Evolutionary conservation across 352 stramenopile genomes (phyloP).

Genomic region (Globisporangium ultimum): DNA sequence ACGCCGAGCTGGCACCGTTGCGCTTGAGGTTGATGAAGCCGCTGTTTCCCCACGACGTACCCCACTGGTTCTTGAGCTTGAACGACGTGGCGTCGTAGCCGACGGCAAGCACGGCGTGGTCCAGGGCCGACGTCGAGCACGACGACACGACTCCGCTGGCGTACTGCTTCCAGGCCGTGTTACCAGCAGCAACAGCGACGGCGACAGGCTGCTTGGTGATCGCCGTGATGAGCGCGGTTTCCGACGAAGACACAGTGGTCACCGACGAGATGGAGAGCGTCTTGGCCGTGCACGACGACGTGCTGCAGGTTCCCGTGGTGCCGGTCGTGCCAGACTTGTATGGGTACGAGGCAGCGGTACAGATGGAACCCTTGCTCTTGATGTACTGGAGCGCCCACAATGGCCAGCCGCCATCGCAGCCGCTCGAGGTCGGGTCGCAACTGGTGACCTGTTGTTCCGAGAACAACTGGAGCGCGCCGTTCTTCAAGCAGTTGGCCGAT

Average conservation of each 20-base stretch:
- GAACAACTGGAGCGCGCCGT: too few species aligned
- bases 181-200: conserved; percentile 85
- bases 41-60: conserved; percentile 72
- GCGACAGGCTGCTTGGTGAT: conserved; percentile 84
- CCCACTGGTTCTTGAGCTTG: conserved; percentile 95
- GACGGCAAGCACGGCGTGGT: conserved; percentile 93
- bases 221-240: conserved; percentile 66
- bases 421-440: too few species aligned
- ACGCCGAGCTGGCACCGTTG: conserved; percentile 34
- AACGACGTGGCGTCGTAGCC: conserved; percentile 81
- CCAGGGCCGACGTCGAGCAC: conserved; percentile 69
- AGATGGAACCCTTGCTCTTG: too few species aligned
- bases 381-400: too few species aligned
- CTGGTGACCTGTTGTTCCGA: too few species aligned
- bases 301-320: too few species aligned
- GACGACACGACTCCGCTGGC: conserved; percentile 64
- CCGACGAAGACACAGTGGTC: conserved; percentile 1
- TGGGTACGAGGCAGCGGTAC: too few species aligned
- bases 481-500: too few species aligned
- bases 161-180: conserved; percentile 92
- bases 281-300: too few species aligned
- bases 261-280: neutral
- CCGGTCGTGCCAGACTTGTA: neutral
- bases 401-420: too few species aligned
- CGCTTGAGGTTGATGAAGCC: conserved; percentile 86